A percentile compares a stretch with the other conserved stretches of the same genome.
Evolutionary conservation across 2,329 filamentous ascomycete species (phyloP).

Genomic region (Nothopassalora personata): DNA sequence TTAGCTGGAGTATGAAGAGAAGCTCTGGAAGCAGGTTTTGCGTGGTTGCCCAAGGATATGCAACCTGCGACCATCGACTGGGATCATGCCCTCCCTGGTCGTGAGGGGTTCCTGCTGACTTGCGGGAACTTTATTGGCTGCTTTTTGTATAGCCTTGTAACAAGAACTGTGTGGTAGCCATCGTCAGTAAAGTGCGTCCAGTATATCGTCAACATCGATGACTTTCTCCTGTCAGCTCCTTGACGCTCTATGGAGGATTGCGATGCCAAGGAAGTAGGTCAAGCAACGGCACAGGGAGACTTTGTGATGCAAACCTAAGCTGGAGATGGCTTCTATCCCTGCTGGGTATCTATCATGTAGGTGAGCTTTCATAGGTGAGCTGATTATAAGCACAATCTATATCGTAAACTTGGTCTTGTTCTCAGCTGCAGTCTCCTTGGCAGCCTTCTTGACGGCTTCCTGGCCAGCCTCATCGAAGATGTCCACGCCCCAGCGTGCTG

Average conservation of each 20-base stretch:
- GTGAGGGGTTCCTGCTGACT: not conserved
- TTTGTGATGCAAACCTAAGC: not conserved
- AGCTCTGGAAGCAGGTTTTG: not conserved
- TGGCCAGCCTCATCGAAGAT: constrained; percentile 43
- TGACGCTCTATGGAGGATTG: not conserved
- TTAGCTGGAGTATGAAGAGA: not conserved
- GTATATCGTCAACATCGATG: not conserved
- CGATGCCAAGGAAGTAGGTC: not conserved
- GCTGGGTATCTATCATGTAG: not conserved
- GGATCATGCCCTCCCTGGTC: not conserved
- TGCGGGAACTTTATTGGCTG: not conserved
- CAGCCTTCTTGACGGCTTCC: constrained; percentile 33
- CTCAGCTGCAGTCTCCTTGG: constrained; percentile 32
- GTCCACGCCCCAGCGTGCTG: constrained; percentile 40
- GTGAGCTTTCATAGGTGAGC: not conserved
- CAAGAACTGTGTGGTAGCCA: not conserved
- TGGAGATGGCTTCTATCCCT: not conserved
- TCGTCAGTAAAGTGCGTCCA: not conserved
- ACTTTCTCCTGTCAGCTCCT: not conserved
- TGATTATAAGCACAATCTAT: not conserved
- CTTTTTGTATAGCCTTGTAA: not conserved
- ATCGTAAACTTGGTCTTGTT: constrained; percentile 35
- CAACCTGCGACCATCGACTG: not conserved
- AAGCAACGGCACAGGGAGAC: not conserved
- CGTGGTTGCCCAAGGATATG: not conserved